Percentiles rank a stretch among this genome's conserved stretches.
phyloP scores from a whole-genome alignment of 2,329 filamentous ascomycete species.

The Septoria linicola region DNA sequence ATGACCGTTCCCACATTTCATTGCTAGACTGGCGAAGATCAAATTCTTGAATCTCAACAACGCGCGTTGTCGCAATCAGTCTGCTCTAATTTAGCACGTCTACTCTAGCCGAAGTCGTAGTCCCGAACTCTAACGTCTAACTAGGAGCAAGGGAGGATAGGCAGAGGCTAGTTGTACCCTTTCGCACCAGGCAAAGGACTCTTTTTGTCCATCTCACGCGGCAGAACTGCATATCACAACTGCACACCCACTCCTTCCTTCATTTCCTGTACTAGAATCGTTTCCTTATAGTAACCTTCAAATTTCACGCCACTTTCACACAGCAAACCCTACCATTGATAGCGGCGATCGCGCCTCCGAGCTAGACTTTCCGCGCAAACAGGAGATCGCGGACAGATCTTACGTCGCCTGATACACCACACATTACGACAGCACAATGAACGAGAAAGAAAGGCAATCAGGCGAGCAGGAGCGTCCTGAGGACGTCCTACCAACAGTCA shows the following conservation, averaged over 20 bases:
- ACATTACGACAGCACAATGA: constrained; percentile 55
- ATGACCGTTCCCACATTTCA: too few relatives aligned
- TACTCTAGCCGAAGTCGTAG: neutral
- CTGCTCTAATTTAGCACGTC: too few relatives aligned
- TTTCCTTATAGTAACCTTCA: neutral
- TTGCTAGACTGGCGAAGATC: too few relatives aligned
- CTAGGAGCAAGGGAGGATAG: neutral
- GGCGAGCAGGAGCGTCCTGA: constrained; percentile 66
- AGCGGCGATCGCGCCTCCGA: neutral
- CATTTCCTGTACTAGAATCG: neutral
- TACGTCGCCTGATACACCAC: neutral
- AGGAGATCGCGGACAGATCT: neutral
- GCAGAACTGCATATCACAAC: neutral
- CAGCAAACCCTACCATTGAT: neutral
- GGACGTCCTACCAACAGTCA: constrained; percentile 75
- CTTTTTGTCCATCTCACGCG: neutral
- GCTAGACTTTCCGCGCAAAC: neutral
- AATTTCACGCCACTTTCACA: neutral
- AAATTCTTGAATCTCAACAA: neutral
- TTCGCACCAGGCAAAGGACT: too few relatives aligned
- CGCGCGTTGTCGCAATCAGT: constrained; percentile 1
- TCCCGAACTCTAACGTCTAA: too few relatives aligned
- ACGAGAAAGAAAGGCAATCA: constrained; percentile 81
- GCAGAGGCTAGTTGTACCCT: neutral
- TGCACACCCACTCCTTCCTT: constrained; percentile 2